Evolutionary conservation across 306 rosid species (phyloP).

Genomic region (Carpinus fangiana): DNA sequence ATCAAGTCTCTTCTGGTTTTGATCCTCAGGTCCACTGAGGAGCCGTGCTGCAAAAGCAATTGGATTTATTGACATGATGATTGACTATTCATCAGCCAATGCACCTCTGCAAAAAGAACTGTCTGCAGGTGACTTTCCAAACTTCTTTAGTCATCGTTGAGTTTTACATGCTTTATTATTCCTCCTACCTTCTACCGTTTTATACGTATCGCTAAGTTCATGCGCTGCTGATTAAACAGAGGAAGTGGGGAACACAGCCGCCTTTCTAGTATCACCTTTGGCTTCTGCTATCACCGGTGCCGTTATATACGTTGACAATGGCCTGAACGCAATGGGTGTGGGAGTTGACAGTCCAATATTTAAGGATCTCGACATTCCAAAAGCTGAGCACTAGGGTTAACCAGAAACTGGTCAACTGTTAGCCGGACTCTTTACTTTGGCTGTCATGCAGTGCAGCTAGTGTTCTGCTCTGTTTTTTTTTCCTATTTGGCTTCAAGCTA

Average conservation of each 20-base stretch:
- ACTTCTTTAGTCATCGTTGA: neutral
- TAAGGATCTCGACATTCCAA: slow-evolving; percentile 46
- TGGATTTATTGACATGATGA: slow-evolving; percentile 96
- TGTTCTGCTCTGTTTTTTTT: neutral
- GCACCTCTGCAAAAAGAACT: slow-evolving; percentile 91
- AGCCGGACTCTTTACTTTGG: neutral
- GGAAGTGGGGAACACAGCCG: slow-evolving; percentile 84
- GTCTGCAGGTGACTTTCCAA: slow-evolving; percentile 57
- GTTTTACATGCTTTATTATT: neutral
- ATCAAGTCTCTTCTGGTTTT: neutral
- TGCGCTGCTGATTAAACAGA: slow-evolving; percentile 48
- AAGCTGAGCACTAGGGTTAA: slow-evolving; percentile 30
- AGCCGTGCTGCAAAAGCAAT: slow-evolving; percentile 98
- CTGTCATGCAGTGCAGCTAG: neutral
- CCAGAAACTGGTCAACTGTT: neutral
- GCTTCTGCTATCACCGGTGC: slow-evolving; percentile 90
- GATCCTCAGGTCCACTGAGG: slow-evolving; percentile 73
- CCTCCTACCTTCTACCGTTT: neutral
- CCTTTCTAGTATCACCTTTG: slow-evolving; percentile 80
- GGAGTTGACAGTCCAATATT: slow-evolving; percentile 71
- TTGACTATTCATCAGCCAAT: slow-evolving; percentile 75
- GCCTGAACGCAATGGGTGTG: slow-evolving; percentile 91
- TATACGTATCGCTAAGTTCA: slow-evolving; percentile 5
- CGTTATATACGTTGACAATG: slow-evolving; percentile 75
- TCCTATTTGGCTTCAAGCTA: neutral